A percentile compares a stretch with the other conserved stretches of the same genome.
phyloP scores from a whole-genome alignment of 257 asterid genomes.

The Lycium ferocissimum region DNA sequence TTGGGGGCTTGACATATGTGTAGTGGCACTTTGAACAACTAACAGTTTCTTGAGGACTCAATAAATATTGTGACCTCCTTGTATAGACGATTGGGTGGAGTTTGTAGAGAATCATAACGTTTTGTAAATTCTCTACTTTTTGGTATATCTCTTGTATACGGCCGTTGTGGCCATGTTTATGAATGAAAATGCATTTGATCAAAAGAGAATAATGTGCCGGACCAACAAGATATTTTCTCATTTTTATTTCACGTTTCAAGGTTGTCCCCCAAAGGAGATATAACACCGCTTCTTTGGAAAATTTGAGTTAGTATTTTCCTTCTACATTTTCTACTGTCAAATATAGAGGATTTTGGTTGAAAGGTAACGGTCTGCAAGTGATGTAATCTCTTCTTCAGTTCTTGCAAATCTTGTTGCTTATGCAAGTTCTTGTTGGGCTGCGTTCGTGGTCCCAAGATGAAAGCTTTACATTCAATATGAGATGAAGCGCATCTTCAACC shows the following conservation, averaged over 20 bases:
- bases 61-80: neutral
- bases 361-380: neutral
- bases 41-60: neutral
- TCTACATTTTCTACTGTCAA: neutral
- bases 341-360: neutral
- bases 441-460: neutral
- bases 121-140: too few relatives aligned
- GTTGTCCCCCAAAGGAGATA: neutral
- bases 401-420: neutral
- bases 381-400: neutral
- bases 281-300: neutral
- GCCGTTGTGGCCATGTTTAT: too few relatives aligned
- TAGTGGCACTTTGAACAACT: constrained; percentile 9
- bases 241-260: neutral
- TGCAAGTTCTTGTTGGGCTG: neutral
- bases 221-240: neutral
- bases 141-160: too few relatives aligned
- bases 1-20: neutral
- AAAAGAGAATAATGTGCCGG: neutral
- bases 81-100: too few relatives aligned
- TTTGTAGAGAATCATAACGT: too few relatives aligned
- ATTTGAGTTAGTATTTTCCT: constrained; percentile 19
- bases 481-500: neutral
- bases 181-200: too few relatives aligned
- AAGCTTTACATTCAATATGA: neutral